Conservation (phyloP, 129 eudicot species). For the Gnaphalium uliginosum region DNA sequence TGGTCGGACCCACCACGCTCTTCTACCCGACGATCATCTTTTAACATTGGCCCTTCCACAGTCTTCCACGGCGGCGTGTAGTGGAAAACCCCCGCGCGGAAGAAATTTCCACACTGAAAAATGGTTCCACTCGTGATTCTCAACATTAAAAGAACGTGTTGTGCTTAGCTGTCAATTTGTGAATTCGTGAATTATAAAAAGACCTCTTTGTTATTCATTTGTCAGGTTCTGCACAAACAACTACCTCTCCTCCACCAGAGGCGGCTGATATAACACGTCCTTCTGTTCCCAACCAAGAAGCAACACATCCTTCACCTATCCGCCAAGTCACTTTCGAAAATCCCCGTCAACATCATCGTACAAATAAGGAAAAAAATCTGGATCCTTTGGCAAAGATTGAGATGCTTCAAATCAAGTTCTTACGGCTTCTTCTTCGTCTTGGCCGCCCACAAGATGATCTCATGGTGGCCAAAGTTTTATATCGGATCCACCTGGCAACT, state of each 20-base stretch:
- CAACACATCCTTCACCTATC: constrained; percentile 31
- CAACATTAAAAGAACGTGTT: not conserved
- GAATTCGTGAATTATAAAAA: not conserved
- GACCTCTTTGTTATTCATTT: constrained; percentile 24
- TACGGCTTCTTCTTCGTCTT: constrained; percentile 73
- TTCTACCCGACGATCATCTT: no score
- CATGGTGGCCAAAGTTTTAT: constrained; percentile 82
- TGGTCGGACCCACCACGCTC: no score
- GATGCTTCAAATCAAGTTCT: constrained; percentile 72
- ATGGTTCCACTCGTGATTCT: not conserved
- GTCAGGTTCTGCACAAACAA: constrained; percentile 47
- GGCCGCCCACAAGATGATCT: constrained; percentile 62
- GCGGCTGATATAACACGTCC: constrained; percentile 44
- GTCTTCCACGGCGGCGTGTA: no score
- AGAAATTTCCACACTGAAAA: no score
- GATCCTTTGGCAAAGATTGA: constrained; percentile 72
- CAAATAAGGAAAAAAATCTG: constrained; percentile 44
- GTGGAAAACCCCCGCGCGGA: no score
- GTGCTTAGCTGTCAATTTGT: constrained; percentile 8
- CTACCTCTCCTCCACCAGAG: constrained; percentile 40
- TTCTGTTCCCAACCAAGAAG: constrained; percentile 48
- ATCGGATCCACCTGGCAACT: constrained; percentile 85
- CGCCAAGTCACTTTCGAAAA: constrained; percentile 42
- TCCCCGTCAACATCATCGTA: constrained; percentile 33
- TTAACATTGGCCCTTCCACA: no score